Base-by-base conservation (phyloP, 768 basidiomycete genomes). In the Gyrodon lividus region DNA sequence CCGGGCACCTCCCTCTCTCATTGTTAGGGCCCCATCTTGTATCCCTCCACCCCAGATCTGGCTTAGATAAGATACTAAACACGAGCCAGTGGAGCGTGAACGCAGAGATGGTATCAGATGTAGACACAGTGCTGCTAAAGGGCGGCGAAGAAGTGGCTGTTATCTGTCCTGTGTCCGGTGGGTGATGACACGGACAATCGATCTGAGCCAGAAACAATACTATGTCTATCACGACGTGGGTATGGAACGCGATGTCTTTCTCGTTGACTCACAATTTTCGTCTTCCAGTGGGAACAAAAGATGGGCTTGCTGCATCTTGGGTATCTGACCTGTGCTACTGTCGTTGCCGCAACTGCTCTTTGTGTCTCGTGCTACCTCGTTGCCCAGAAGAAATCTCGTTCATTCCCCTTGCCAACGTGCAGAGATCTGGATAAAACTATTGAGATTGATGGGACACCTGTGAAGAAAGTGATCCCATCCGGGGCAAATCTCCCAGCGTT, bases 161-260 rank as follows among this genome's bases (percentile, higher is more conserved):
- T 22, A 92, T 92, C 38, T 86, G 86, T 57, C 89, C 87, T 8
- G 89, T 92, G 0, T 89, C 87, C 46, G 90, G 91, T 5, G 89
- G 89, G 28, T 90, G 51, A 64, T 67, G 64, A 28, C 26, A 23
- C 6, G 4, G 9, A 5, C 10, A 41, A 22, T 23, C 22, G 22
- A 22, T 12, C 40, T 6, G 40, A 16, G 16, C 48, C 47, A 26
- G 22, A 48, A 51, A 48, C 48, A 48, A 23, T 46, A 26, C 17
- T n/a, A 30, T 13, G n/a, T 48, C n/a, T n/a, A n/a, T n/a, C n/a
- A 23, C 31, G 28, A 30, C 12, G 52, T 37, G 51, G 16, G 44
- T 24, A 24, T 20, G 5, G 39, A 26, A 22, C 26, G 26, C 33
- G 22, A 35, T 33, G 16, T n/a, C 17, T 2, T 48, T 56, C 55